These are phyloP conservation scores for Phytophthora pisi DNA, from an alignment of 352 stramenopile genomes.

Conservation along the genomic window DNA sequence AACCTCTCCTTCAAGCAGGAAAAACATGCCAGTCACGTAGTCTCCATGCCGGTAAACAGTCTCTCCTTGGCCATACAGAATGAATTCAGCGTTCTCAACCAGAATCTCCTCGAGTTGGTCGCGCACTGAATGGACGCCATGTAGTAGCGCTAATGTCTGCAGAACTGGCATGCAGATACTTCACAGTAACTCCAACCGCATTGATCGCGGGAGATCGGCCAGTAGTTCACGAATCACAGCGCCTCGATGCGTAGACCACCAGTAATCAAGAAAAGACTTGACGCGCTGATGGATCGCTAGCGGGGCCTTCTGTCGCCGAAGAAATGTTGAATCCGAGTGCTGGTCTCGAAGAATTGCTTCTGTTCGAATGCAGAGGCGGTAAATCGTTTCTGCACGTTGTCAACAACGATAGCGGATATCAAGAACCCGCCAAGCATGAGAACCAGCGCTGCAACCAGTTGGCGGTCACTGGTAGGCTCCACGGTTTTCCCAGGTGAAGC, in stretches of 20 bases:
- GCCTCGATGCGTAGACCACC: conserved; percentile 59
- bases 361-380: conserved; percentile 54
- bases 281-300: conserved; percentile 49
- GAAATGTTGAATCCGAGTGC: conserved; percentile 50
- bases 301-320: conserved; percentile 49
- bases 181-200: conserved; percentile 45
- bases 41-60: conserved; percentile 53
- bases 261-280: conserved; percentile 62
- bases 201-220: conserved; percentile 41
- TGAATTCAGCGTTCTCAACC: conserved; percentile 45
- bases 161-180: conserved; percentile 48
- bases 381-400: conserved; percentile 56
- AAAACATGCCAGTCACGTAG: conserved; percentile 50
- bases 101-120: conserved; percentile 42
- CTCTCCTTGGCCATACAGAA: conserved; percentile 58
- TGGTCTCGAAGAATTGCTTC: conserved; percentile 52
- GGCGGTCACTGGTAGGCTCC: background rate
- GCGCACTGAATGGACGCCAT: conserved; percentile 32
- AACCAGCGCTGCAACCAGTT: background rate
- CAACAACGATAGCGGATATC: conserved; percentile 21
- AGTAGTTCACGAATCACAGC: conserved; percentile 48
- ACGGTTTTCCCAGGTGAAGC: background rate
- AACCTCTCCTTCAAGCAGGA: conserved; percentile 55
- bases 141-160: conserved; percentile 42
- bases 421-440: background rate